Percentiles rank a stretch among this genome's conserved stretches.
Evolutionary conservation across 1,284 basidiomycete species (phyloP).

Genomic region (Omphalotus olearius): DNA sequence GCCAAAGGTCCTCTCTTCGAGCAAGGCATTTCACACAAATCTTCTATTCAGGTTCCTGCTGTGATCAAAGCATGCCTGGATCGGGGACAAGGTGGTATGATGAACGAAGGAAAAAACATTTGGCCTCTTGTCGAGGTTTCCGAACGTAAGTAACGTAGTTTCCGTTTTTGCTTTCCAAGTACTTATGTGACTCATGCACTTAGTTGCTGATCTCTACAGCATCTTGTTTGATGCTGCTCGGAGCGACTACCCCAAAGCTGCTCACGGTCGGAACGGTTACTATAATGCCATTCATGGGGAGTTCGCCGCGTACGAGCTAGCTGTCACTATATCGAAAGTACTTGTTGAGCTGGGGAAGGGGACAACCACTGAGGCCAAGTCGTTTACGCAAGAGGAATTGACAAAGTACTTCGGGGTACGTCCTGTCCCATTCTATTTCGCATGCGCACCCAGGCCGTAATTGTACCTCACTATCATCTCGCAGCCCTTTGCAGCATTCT

Average conservation of each 20-base stretch:
- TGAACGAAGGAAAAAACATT: constrained; percentile 19
- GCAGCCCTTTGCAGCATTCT: constrained; percentile 22
- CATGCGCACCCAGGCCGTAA: constrained; percentile 16
- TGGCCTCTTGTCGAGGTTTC: constrained; percentile 31
- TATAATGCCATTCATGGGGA: constrained; percentile 50
- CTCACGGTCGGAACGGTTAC: constrained; percentile 45
- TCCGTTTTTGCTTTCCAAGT: neutral
- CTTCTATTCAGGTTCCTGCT: constrained; percentile 28
- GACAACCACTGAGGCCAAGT: constrained; percentile 28
- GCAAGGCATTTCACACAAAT: constrained; percentile 25
- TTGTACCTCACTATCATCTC: neutral
- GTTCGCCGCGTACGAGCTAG: constrained; percentile 29
- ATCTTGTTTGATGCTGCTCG: neutral
- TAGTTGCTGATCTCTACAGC: constrained; percentile 8
- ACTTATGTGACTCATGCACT: neutral
- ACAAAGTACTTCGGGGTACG: constrained; percentile 29
- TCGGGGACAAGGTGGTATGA: constrained; percentile 13
- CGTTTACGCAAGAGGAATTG: constrained; percentile 33
- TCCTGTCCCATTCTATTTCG: neutral
- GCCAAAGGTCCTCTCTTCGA: constrained; percentile 27
- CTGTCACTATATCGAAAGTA: constrained; percentile 23
- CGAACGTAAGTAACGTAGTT: constrained; percentile 18
- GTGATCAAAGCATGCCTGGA: constrained; percentile 23
- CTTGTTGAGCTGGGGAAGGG: constrained; percentile 25
- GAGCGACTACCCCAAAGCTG: constrained; percentile 17